These are phyloP conservation scores for Posidonia oceanica DNA, from an alignment of 116 monocot species.

Conservation along the genomic window DNA sequence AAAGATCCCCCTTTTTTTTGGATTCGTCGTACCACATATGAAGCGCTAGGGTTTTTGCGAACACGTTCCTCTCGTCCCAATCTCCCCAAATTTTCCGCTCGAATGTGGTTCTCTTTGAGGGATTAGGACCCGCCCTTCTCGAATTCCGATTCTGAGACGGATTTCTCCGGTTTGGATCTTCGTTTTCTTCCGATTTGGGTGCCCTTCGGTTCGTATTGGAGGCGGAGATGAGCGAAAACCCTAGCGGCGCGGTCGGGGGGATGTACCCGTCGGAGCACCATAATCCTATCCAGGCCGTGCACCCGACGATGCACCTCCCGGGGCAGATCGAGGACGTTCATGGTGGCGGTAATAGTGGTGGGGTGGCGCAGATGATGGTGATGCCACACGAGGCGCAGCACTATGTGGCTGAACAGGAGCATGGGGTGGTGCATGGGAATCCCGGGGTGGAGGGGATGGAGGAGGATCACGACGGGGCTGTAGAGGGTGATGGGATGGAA, in stretches of 20 bases:
- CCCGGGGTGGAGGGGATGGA: conserved; percentile 16
- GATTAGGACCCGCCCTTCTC: background rate
- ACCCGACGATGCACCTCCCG: conserved; percentile 20
- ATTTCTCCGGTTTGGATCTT: background rate
- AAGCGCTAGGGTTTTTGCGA: conserved; percentile 1
- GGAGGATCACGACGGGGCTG: conserved; percentile 17
- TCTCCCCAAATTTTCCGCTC: background rate
- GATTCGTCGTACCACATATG: background rate
- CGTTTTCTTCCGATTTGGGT: background rate
- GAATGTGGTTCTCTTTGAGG: background rate
- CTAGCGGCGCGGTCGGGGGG: conserved; percentile 1
- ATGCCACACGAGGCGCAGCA: conserved; percentile 3
- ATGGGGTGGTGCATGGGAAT: conserved; percentile 13
- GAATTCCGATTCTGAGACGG: no score
- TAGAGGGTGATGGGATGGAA: conserved; percentile 30
- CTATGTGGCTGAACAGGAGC: conserved; percentile 15
- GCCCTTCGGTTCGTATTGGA: background rate
- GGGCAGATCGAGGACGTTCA: conserved; percentile 27
- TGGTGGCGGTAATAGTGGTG: conserved; percentile 12
- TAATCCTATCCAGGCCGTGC: conserved; percentile 8
- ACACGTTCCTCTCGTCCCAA: background rate
- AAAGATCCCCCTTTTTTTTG: background rate
- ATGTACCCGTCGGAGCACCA: background rate
- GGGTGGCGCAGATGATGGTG: conserved; percentile 3
- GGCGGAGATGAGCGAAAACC: conserved; percentile 34